phyloP scores from a whole-genome alignment of 768 basidiomycete species.

The Rhizopogon sp. region DNA sequence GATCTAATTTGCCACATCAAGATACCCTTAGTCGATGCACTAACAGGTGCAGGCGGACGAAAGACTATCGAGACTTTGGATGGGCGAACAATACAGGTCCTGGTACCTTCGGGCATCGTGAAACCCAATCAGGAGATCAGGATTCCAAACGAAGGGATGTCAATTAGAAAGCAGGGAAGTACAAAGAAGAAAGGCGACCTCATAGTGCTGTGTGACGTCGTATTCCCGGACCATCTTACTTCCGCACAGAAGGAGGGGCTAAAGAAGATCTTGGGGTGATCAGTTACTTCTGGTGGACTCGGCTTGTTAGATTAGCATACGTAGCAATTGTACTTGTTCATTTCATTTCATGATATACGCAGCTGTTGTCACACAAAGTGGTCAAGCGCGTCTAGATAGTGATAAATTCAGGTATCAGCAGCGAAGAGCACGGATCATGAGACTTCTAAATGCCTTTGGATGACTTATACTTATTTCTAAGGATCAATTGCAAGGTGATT shows the following conservation, averaged over 20 bases:
- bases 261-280: conserved; percentile 54
- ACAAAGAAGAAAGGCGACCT: conserved; percentile 78
- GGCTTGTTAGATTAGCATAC: not conserved
- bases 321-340: conserved; percentile 6
- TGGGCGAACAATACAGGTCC: conserved; percentile 68
- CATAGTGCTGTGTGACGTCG: conserved; percentile 75
- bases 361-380: not conserved
- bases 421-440: not conserved
- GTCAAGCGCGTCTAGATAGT: not conserved
- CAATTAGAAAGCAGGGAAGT: conserved; percentile 74
- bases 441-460: not conserved
- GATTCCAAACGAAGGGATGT: conserved; percentile 83
- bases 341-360: not conserved
- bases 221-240: conserved; percentile 77
- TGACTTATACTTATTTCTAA: not conserved
- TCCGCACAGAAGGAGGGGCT: conserved; percentile 77
- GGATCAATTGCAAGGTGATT: not conserved
- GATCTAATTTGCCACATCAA: conserved; percentile 60
- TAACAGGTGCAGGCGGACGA: conserved; percentile 55
- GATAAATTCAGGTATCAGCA: not conserved
- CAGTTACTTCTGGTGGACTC: not conserved
- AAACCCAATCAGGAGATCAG: conserved; percentile 74
- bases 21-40: conserved; percentile 79
- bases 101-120: conserved; percentile 60
- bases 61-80: conserved; percentile 68